Evolutionary conservation across 1,139 yeast genomes (phyloP).

Genomic region (Pichia inconspicua): DNA sequence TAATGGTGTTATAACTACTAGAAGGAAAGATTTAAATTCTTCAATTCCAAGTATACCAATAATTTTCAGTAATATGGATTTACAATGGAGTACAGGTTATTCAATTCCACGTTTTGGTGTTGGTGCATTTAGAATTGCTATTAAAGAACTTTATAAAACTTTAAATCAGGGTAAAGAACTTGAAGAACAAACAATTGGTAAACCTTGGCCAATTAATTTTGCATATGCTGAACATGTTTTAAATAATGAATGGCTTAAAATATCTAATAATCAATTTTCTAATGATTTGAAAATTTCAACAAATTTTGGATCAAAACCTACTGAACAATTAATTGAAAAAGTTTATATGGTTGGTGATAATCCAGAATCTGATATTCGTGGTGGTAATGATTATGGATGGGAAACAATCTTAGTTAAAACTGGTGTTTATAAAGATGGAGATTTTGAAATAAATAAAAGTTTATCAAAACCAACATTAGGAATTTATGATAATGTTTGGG

Average conservation of each 20-base stretch:
- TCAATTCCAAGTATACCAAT: slow-evolving; percentile 67
- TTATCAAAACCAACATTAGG: slow-evolving; percentile 43
- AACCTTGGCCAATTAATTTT: slow-evolving; percentile 73
- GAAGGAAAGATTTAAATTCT: slow-evolving; percentile 27
- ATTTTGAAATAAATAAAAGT: slow-evolving; percentile 31
- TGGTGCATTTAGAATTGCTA: slow-evolving; percentile 70
- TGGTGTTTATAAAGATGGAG: slow-evolving; percentile 77
- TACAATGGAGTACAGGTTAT: slow-evolving; percentile 86
- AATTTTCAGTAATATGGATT: slow-evolving; percentile 78
- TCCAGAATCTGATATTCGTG: slow-evolving; percentile 85
- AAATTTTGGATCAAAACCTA: slow-evolving; percentile 30
- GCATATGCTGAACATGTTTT: slow-evolving; percentile 72
- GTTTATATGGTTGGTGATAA: slow-evolving; percentile 96
- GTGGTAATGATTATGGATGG: slow-evolving; percentile 88
- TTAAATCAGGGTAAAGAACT: slow-evolving; percentile 43
- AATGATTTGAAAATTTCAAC: slow-evolving; percentile 30
- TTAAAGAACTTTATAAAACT: slow-evolving; percentile 57
- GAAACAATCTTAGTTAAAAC: slow-evolving; percentile 73
- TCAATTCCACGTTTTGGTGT: slow-evolving; percentile 80
- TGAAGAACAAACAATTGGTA: slow-evolving; percentile 66
- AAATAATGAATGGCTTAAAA: slow-evolving; percentile 42
- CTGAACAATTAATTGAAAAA: slow-evolving; percentile 36
- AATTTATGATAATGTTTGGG: slow-evolving; percentile 41
- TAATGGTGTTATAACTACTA: slow-evolving; percentile 60
- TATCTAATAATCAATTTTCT: slow-evolving; percentile 12